phyloP scores from a whole-genome alignment of 106 monocot genomes.

The Apostasia ramifera region DNA sequence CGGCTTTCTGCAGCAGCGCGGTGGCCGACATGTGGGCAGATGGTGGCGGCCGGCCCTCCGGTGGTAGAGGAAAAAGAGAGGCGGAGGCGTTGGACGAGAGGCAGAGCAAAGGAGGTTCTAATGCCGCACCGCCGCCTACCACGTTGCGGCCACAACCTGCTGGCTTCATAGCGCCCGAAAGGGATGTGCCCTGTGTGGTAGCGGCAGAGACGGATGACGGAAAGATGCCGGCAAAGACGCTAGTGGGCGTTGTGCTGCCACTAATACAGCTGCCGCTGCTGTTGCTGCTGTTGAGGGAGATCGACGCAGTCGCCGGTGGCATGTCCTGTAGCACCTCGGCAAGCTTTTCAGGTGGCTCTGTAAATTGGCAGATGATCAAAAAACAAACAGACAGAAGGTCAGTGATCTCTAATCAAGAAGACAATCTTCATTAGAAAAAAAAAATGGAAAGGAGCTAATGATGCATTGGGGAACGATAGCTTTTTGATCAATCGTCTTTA shows the following conservation, averaged over 20 bases:
- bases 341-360: neutral
- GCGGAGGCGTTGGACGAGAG: neutral
- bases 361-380: neutral
- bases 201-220: neutral
- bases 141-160: neutral
- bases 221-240: neutral
- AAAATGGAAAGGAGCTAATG: no score
- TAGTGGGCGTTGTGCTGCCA: neutral
- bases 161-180: neutral
- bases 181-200: neutral
- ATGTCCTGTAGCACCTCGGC: neutral
- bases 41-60: neutral
- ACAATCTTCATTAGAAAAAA: no score
- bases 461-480: no score
- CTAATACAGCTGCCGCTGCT: neutral
- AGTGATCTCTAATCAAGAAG: no score
- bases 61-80: neutral
- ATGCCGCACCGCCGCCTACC: no score
- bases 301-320: neutral
- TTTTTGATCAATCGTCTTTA: no score
- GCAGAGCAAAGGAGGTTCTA: slow-evolving; percentile 5
- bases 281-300: neutral
- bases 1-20: slow-evolving; percentile 22
- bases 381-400: neutral
- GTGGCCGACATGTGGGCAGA: slow-evolving; percentile 19